Conservation (phyloP, 2,329 filamentous ascomycete genomes). For the Trichoderma brevicompactum region DNA sequence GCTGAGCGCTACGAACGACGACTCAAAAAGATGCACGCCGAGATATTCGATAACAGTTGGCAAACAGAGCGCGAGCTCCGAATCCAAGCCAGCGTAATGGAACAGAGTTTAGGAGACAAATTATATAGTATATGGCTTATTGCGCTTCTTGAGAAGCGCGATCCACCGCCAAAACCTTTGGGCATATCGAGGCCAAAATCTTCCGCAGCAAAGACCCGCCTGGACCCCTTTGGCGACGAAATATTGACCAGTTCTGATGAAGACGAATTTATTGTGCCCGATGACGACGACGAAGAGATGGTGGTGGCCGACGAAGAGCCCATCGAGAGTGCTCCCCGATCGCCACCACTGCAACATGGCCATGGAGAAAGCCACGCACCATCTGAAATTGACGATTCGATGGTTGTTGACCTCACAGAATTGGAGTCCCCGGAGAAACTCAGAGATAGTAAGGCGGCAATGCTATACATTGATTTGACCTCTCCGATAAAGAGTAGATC, state of each 20-base stretch:
- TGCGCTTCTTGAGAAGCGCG: constrained; percentile 49
- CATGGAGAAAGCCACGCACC: constrained; percentile 6
- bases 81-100: constrained; percentile 61
- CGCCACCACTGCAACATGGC: not conserved
- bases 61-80: constrained; percentile 55
- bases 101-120: constrained; percentile 67
- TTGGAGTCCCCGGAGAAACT: constrained; percentile 32
- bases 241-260: constrained; percentile 56
- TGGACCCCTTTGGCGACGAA: constrained; percentile 49
- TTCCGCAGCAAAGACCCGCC: not conserved
- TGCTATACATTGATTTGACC: constrained; percentile 37
- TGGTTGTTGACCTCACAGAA: constrained; percentile 41
- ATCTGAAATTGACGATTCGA: constrained; percentile 34
- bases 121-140: constrained; percentile 58
- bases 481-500: constrained; percentile 32
- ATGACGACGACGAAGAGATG: not conserved
- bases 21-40: constrained; percentile 58
- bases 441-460: not conserved
- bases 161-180: constrained; percentile 45
- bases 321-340: not conserved
- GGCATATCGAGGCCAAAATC: constrained; percentile 32
- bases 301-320: not conserved
- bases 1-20: constrained; percentile 53
- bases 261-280: constrained; percentile 31
- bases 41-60: constrained; percentile 60